Evolutionary conservation across 2,329 filamentous ascomycete genomes (phyloP).

Genomic region (Botrytis pseudocinerea): DNA sequence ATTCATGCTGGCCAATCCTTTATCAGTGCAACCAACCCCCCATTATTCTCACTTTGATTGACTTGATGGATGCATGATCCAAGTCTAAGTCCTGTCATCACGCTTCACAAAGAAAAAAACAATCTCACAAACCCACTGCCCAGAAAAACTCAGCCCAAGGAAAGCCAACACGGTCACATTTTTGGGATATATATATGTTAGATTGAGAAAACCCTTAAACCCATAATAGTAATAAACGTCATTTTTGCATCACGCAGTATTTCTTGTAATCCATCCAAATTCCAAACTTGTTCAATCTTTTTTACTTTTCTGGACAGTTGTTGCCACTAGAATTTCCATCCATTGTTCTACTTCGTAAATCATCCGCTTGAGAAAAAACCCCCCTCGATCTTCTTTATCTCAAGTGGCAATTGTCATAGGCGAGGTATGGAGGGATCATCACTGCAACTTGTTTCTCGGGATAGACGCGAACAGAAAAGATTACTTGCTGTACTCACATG

Average conservation of each 20-base stretch:
- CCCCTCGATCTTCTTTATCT: slow-evolving; percentile 16
- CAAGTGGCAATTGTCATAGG: slow-evolving; percentile 14
- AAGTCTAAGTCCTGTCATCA: slow-evolving; percentile 21
- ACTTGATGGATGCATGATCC: background rate
- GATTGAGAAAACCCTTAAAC: background rate
- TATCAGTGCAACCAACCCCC: slow-evolving; percentile 13
- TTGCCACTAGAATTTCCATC: background rate
- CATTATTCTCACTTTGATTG: background rate
- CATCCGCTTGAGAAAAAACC: background rate
- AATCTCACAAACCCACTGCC: background rate
- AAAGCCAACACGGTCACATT: background rate
- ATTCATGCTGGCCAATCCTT: slow-evolving; percentile 8
- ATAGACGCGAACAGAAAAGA: background rate
- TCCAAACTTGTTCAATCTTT: too few relatives aligned
- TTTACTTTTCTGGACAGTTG: background rate
- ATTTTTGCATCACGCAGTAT: background rate
- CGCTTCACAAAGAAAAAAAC: slow-evolving; percentile 13
- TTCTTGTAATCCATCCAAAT: background rate
- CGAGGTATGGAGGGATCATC: slow-evolving; percentile 11
- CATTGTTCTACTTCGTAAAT: slow-evolving; percentile 8
- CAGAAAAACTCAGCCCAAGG: slow-evolving; percentile 1
- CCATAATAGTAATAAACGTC: background rate
- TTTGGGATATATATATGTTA: background rate
- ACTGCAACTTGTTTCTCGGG: slow-evolving; percentile 3
- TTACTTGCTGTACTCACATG: background rate